Percentiles rank a stretch among this genome's conserved stretches.
These are phyloP conservation scores for Komagataella populi DNA, from an alignment of 805 yeast genomes.

Conservation along the genomic window DNA sequence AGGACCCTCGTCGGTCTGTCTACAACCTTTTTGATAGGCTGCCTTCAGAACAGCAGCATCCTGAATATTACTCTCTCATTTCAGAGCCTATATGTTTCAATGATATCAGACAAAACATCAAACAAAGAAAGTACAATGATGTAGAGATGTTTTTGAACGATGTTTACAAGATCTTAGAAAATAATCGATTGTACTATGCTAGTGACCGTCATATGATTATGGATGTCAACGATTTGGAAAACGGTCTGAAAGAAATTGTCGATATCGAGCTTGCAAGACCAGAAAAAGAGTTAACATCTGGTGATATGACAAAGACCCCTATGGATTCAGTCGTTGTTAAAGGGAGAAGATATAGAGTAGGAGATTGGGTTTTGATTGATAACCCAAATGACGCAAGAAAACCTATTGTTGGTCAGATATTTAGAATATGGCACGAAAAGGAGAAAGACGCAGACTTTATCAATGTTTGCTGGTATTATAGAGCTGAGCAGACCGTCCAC, in stretches of 20 bases:
- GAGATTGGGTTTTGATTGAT: slow-evolving; percentile 86
- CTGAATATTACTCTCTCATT: slow-evolving; percentile 41
- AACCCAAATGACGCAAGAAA: slow-evolving; percentile 81
- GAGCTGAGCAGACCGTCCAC: slow-evolving; percentile 97
- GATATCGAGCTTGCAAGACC: slow-evolving; percentile 69
- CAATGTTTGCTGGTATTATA: slow-evolving; percentile 94
- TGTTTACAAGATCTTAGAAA: slow-evolving; percentile 58
- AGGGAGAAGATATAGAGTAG: slow-evolving; percentile 68
- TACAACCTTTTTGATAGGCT: slow-evolving; percentile 66
- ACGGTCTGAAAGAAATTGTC: slow-evolving; percentile 38
- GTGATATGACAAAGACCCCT: slow-evolving; percentile 51
- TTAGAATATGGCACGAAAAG: slow-evolving; percentile 74
- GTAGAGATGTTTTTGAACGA: slow-evolving; percentile 72
- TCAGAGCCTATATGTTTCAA: slow-evolving; percentile 52
- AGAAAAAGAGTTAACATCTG: slow-evolving; percentile 53
- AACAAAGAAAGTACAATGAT: slow-evolving; percentile 66
- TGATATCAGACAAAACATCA: slow-evolving; percentile 70
- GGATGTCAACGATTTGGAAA: slow-evolving; percentile 53
- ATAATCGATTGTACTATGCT: slow-evolving; percentile 54
- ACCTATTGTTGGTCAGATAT: slow-evolving; percentile 90
- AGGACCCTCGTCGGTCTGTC: slow-evolving; percentile 31
- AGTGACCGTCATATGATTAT: slow-evolving; percentile 42
- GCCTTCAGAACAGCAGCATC: slow-evolving; percentile 49
- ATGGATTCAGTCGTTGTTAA: slow-evolving; percentile 60
- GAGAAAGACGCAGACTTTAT: slow-evolving; percentile 76